Conservation (phyloP, 2,329 filamentous ascomycete species). For the Colletotrichum lentis region DNA sequence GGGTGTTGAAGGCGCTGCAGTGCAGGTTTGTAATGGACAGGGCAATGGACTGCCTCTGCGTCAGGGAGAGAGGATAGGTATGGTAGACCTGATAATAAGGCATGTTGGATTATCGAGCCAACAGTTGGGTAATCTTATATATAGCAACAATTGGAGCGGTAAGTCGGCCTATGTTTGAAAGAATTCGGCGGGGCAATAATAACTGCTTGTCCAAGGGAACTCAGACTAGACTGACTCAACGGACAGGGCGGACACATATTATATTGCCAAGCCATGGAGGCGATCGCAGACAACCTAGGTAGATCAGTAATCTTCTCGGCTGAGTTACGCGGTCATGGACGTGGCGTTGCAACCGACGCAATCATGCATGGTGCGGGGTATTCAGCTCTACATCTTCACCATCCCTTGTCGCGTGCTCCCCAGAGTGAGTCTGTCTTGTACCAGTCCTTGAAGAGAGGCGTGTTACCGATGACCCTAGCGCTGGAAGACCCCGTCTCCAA, state of each 20-base stretch:
- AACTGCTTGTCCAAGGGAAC: too few species aligned
- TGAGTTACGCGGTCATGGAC: background rate
- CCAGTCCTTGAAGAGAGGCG: conserved; percentile 29
- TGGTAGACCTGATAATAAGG: conserved; percentile 19
- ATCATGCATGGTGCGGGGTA: background rate
- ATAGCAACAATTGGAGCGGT: background rate
- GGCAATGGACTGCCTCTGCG: background rate
- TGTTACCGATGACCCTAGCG: conserved; percentile 22
- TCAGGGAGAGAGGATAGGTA: background rate
- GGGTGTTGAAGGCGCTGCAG: conserved; percentile 17
- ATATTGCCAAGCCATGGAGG: background rate
- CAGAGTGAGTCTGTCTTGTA: conserved; percentile 10
- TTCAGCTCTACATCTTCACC: background rate
- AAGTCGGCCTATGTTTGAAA: background rate
- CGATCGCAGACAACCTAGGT: background rate
- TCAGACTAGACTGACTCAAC: too few species aligned
- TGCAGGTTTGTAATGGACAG: conserved; percentile 14
- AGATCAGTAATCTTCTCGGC: background rate
- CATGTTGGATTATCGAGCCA: background rate
- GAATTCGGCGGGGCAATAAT: background rate
- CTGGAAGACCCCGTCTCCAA: conserved; percentile 44
- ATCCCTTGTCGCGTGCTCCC: too few species aligned
- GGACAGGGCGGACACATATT: background rate
- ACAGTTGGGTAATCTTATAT: background rate
- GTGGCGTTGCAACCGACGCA: background rate